Percentiles rank a stretch among this genome's conserved stretches.
These are phyloP conservation scores for Marasmius sp. DNA, from an alignment of 1,284 basidiomycete species.

Conservation along the genomic window DNA sequence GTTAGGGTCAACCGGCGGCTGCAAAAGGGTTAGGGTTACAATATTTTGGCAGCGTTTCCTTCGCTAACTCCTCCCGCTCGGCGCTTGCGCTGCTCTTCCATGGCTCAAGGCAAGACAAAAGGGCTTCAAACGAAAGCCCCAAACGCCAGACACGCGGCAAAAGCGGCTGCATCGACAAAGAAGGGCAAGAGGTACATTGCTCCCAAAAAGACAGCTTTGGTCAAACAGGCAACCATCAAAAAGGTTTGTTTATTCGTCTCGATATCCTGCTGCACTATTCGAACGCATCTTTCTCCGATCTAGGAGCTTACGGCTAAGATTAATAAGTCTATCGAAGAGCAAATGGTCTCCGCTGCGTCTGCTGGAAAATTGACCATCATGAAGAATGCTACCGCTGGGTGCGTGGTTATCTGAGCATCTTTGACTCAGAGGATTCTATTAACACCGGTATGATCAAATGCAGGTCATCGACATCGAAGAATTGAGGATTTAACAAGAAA, in stretches of 20 bases:
- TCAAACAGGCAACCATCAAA: conserved; percentile 70
- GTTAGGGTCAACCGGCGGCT: not conserved
- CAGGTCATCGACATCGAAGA: conserved; percentile 6
- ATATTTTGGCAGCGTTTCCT: not conserved
- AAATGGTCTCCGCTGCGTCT: conserved; percentile 87
- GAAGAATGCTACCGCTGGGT: conserved; percentile 58
- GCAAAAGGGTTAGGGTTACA: too few species aligned
- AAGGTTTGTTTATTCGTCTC: conserved; percentile 43
- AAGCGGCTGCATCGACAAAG: conserved; percentile 65
- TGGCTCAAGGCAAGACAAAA: conserved; percentile 68
- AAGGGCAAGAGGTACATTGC: conserved; percentile 71
- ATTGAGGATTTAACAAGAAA: too few species aligned
- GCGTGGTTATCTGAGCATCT: conserved; percentile 21
- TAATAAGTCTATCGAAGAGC: conserved; percentile 84
- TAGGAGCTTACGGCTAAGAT: conserved; percentile 86
- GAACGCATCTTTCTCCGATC: not conserved
- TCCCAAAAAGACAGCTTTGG: conserved; percentile 67
- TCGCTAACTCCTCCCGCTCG: not conserved
- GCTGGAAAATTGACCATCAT: conserved; percentile 86
- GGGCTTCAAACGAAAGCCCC: conserved; percentile 56
- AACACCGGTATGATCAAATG: not conserved
- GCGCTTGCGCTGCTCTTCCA: conserved; percentile 16
- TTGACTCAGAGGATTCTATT: not conserved
- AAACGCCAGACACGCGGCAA: conserved; percentile 56
- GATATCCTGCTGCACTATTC: not conserved